A percentile compares a stretch with the other conserved stretches of the same genome.
phyloP scores from a whole-genome alignment of 2,329 filamentous ascomycete species.

The Paraphaeosphaeria minitans region DNA sequence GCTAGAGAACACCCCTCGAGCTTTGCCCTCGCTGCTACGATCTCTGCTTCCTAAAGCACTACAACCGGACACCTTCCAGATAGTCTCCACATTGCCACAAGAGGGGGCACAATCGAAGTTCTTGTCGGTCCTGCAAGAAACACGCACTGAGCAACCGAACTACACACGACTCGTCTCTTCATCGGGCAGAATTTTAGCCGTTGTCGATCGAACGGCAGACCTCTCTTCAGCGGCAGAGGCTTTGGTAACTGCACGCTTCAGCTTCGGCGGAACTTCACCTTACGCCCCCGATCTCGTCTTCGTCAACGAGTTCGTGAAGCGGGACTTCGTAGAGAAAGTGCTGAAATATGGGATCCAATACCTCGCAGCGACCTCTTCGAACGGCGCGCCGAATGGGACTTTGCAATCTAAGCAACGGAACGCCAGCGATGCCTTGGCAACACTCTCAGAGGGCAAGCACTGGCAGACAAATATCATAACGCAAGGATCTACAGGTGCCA shows the following conservation, averaged over 20 bases:
- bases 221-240: slow-evolving; percentile 58
- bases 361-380: slow-evolving; percentile 17
- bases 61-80: slow-evolving; percentile 56
- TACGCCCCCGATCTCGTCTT: slow-evolving; percentile 67
- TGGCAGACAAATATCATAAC: slow-evolving; percentile 32
- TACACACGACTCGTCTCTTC: slow-evolving; percentile 45
- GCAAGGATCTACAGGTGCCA: slow-evolving; percentile 24
- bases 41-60: slow-evolving; percentile 49
- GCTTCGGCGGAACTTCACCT: slow-evolving; percentile 61
- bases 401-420: slow-evolving; percentile 19
- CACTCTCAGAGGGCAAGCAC: slow-evolving; percentile 19
- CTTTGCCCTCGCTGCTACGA: slow-evolving; percentile 44
- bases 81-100: slow-evolving; percentile 44
- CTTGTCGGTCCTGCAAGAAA: slow-evolving; percentile 44
- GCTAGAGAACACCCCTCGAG: slow-evolving; percentile 50
- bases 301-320: slow-evolving; percentile 67
- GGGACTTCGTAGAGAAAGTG: slow-evolving; percentile 59
- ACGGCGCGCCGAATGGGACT: slow-evolving; percentile 1
- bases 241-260: slow-evolving; percentile 60
- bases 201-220: slow-evolving; percentile 66
- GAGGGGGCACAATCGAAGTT: slow-evolving; percentile 28
- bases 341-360: slow-evolving; percentile 46
- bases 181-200: slow-evolving; percentile 52
- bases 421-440: slow-evolving; percentile 14
- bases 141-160: slow-evolving; percentile 14